A percentile compares a stretch with the other conserved stretches of the same genome.
These are phyloP conservation scores for Cenchrus fungigraminus DNA, from an alignment of 176 grass and related monocot species.

Conservation along the genomic window DNA sequence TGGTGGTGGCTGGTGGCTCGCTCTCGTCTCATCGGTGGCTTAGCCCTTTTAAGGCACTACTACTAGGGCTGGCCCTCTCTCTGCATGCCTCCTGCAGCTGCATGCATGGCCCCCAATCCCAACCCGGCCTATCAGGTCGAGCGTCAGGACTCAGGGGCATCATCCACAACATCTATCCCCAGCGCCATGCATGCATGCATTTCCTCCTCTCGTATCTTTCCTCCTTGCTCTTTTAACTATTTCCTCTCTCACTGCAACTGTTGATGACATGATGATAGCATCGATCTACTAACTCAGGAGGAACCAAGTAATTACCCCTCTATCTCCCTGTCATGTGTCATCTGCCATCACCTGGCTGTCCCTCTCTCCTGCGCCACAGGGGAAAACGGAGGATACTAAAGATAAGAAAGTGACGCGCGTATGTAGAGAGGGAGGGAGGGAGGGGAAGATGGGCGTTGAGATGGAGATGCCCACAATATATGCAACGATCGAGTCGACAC, in stretches of 20 bases:
- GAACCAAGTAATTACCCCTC: not conserved
- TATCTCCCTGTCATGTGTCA: not conserved
- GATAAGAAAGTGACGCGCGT: conserved; percentile 60
- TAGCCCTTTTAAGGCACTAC: conserved; percentile 49
- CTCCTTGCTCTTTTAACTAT: not conserved
- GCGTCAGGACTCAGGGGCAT: not conserved
- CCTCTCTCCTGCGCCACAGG: conserved; percentile 27
- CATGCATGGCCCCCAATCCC: not conserved
- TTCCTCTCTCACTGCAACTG: not conserved
- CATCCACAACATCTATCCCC: not conserved
- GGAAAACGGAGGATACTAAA: conserved; percentile 58
- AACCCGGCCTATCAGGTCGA: not conserved
- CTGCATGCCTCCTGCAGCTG: conserved; percentile 1
- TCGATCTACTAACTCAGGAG: not conserved
- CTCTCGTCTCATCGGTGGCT: conserved; percentile 19
- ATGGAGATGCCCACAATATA: conserved; percentile 34
- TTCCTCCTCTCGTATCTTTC: not conserved
- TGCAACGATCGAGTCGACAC: not conserved
- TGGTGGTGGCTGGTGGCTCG: not conserved
- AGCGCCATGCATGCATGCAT: not conserved
- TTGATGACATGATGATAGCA: not conserved
- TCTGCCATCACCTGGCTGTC: not conserved
- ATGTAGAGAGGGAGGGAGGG: not conserved
- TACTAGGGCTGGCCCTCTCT: not conserved
- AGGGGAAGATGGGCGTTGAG: not conserved